Evolutionary conservation across 495 filamentous ascomycete genomes (phyloP).

Genomic region (Rostrohypoxylon terebratum): DNA sequence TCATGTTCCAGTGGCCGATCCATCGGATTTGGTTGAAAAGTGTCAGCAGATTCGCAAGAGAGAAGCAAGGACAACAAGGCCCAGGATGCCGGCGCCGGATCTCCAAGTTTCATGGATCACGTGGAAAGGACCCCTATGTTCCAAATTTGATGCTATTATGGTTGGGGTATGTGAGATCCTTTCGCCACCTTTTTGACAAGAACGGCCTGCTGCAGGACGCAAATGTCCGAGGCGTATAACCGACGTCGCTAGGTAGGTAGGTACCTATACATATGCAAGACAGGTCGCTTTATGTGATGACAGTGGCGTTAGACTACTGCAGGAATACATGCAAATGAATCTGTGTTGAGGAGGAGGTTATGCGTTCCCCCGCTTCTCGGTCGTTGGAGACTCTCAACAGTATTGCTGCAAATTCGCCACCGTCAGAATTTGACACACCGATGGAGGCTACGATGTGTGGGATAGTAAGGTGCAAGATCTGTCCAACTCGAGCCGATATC

Average conservation of each 20-base stretch:
- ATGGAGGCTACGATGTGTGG: neutral
- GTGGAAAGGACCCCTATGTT: neutral
- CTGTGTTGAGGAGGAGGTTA: conserved; percentile 4
- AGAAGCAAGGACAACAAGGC: neutral
- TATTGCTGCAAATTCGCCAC: conserved; percentile 1
- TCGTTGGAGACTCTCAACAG: neutral
- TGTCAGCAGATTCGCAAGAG: neutral
- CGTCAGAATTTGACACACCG: neutral
- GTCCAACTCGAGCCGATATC: neutral
- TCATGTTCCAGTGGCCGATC: neutral
- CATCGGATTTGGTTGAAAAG: neutral
- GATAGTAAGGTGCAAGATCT: neutral
- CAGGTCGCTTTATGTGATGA: conserved; percentile 24
- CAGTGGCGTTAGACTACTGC: conserved; percentile 31
- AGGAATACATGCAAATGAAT: conserved; percentile 5
- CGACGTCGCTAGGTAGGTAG: too few relatives aligned
- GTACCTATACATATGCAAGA: neutral
- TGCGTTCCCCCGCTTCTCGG: conserved; percentile 26
- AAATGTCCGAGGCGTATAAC: neutral
- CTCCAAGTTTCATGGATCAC: neutral
- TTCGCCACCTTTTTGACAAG: neutral
- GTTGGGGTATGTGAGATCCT: neutral
- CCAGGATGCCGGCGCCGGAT: neutral
- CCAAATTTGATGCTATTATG: neutral
- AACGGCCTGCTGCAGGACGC: neutral